Base-by-base conservation (phyloP, 805 yeast species). In the Scheffersomyces spartinae region DNA sequence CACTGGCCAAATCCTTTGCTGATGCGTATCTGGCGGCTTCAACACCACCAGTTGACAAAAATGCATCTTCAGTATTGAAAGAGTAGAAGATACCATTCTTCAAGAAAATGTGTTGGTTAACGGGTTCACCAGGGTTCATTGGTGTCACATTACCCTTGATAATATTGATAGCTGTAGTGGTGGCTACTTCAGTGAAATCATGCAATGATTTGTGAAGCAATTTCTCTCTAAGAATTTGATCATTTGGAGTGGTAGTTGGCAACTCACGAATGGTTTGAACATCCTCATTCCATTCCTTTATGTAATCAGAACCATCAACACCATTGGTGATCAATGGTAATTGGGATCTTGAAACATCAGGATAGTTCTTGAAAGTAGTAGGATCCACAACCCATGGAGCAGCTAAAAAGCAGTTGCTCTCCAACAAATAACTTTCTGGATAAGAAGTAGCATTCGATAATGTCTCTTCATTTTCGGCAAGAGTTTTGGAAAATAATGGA, bases 201-300 rank as follows among this genome's bases (percentile, higher is more conserved):
- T 67, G 72, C 24, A 79, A 64, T 14, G 76, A 65, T 43, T 77
- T 78, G 46, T 73, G 72, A 30, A 84, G 55, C 27, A 84, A 52
- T 38, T 76, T 72, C 45, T 91, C 98, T 39, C 86, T 68, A 24
- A 75, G 55, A 25, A 84, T 61, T 34, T 86, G 68, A 33, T 81
- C 85, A 28, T 68, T 69, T 27, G 83, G 51, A 13, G 68, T 49
- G 2, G 61, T 43, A 18, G 62, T 58, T 17, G 84, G 73, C 33
- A 84, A 62, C 36, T 85, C 95, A 34, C 73, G 70, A 24, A 83
- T 64, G 3, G 83, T 64, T 58, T 91, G 97, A 43, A 74, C 74
- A 40, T 91, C 96, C 37, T 80, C 94, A 48, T 85, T 85, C 81
- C 93, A 86, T 41, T 88, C 95, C 41, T 76, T 76, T 21, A 56